These are phyloP conservation scores for Exobasidium rhododendri DNA, from an alignment of 1,284 basidiomycete species.

Conservation along the genomic window DNA sequence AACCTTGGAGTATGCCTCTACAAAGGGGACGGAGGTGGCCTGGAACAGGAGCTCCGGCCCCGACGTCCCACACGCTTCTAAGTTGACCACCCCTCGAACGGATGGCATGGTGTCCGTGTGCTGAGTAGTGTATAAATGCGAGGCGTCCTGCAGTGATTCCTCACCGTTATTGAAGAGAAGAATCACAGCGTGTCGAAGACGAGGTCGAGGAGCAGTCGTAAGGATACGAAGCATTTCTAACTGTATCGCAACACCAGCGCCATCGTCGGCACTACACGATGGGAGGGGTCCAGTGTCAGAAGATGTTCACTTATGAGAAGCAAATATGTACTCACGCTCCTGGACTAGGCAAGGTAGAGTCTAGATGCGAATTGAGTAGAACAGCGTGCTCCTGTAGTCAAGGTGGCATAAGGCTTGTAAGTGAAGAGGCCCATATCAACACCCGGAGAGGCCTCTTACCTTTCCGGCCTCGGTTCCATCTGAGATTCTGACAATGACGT, in stretches of 20 bases:
- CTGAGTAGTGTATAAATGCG: conserved; percentile 63
- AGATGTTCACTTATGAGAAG: no score
- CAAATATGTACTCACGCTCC: conserved; percentile 32
- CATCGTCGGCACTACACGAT: conserved; percentile 64
- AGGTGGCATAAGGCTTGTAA: conserved; percentile 25
- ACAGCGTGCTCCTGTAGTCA: conserved; percentile 73
- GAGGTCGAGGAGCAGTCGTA: conserved; percentile 68
- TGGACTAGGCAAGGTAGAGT: conserved; percentile 63
- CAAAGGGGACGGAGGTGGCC: conserved; percentile 90
- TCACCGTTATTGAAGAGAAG: conserved; percentile 96
- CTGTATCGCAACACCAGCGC: conserved; percentile 82
- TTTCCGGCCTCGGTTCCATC: conserved; percentile 65
- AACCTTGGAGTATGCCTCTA: conserved; percentile 79
- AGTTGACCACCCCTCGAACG: conserved; percentile 82
- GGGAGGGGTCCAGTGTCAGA: no score
- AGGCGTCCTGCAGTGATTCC: conserved; percentile 81
- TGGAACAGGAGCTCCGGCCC: conserved; percentile 92
- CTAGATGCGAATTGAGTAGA: conserved; percentile 79
- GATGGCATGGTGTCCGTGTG: conserved; percentile 57
- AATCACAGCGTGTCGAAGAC: conserved; percentile 75
- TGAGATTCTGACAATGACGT: conserved; percentile 83
- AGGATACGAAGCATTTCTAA: conserved; percentile 67
- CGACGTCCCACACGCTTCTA: conserved; percentile 86
- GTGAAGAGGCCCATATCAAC: no score
- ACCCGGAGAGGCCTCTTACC: no score